phyloP scores from a whole-genome alignment of 2,329 filamentous ascomycete genomes.

The Penicillium sp. region DNA sequence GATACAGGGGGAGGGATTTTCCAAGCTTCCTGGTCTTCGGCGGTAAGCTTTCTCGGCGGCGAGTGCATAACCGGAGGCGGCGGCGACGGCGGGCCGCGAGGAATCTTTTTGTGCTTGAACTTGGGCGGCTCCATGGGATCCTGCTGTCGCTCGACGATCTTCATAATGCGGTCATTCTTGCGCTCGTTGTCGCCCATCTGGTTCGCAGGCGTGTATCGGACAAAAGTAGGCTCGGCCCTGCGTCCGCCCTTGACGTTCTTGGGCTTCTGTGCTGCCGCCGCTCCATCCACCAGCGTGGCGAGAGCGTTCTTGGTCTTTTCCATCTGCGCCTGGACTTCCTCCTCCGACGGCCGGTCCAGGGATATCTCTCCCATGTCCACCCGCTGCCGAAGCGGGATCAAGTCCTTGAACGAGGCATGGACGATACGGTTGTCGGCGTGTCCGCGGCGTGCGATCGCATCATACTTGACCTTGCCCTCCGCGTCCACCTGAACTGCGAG shows the following conservation, averaged over 20 bases:
- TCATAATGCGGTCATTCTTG: slow-evolving; percentile 95
- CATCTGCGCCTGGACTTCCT: slow-evolving; percentile 78
- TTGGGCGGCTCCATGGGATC: slow-evolving; percentile 97
- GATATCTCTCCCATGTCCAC: slow-evolving; percentile 91
- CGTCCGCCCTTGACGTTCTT: slow-evolving; percentile 87
- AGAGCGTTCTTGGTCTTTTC: slow-evolving; percentile 86
- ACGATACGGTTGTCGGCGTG: slow-evolving; percentile 81
- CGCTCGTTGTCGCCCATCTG: slow-evolving; percentile 87
- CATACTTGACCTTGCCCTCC: slow-evolving; percentile 93
- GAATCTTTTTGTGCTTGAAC: slow-evolving; percentile 99
- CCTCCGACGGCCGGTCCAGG: slow-evolving; percentile 76
- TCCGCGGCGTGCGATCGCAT: slow-evolving; percentile 86
- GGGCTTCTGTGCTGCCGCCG: slow-evolving; percentile 87
- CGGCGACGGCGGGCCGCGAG: slow-evolving; percentile 83
- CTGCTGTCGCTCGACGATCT: slow-evolving; percentile 89
- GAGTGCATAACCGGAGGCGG: slow-evolving; percentile 94
- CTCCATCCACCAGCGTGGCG: slow-evolving; percentile 75
- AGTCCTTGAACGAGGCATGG: slow-evolving; percentile 92
- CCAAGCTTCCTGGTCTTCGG: slow-evolving; percentile 96
- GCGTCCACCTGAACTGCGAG: slow-evolving; percentile 87
- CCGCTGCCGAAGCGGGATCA: slow-evolving; percentile 89
- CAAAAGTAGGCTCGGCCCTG: slow-evolving; percentile 83
- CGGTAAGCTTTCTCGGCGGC: slow-evolving; percentile 88
- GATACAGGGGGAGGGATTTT: slow-evolving; percentile 85
- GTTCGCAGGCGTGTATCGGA: slow-evolving; percentile 90